Evolutionary conservation across 805 yeast species (phyloP).

Genomic region (Grigorovia yakushimaensis): DNA sequence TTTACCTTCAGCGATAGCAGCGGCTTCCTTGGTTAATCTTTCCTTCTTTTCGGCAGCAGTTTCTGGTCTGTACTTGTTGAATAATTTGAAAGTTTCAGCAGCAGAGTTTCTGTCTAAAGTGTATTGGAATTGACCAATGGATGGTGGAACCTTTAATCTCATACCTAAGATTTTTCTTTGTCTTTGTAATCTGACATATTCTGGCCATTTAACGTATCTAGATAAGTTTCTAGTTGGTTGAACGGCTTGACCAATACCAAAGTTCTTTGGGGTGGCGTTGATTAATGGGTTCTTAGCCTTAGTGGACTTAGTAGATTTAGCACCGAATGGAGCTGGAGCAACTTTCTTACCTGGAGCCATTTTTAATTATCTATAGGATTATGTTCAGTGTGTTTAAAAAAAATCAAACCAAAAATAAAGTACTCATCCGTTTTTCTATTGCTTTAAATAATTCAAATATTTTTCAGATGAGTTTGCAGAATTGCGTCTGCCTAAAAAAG

Average conservation of each 20-base stretch:
- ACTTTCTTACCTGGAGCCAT: constrained; percentile 67
- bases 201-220: constrained; percentile 99
- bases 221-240: constrained; percentile 95
- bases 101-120: constrained; percentile 98
- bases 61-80: constrained; percentile 99
- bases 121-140: constrained; percentile 92
- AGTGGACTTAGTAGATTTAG: constrained; percentile 48
- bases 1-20: constrained; percentile 97
- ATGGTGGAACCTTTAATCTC: constrained; percentile 99
- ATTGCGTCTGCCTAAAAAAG: background rate
- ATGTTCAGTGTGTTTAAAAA: background rate
- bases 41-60: constrained; percentile 96
- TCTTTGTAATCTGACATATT: constrained; percentile 96
- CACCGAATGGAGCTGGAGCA: constrained; percentile 97
- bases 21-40: constrained; percentile 97
- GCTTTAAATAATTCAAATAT: background rate
- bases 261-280: constrained; percentile 84
- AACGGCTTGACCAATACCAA: constrained; percentile 92
- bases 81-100: constrained; percentile 89
- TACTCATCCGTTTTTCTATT: background rate
- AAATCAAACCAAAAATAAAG: background rate
- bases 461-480: background rate
- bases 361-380: constrained; percentile 5
- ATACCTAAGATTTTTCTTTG: constrained; percentile 92
- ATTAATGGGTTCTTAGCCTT: constrained; percentile 73